Base-by-base conservation (phyloP, 768 basidiomycete species). In the Thelephora aurantiotincta region DNA sequence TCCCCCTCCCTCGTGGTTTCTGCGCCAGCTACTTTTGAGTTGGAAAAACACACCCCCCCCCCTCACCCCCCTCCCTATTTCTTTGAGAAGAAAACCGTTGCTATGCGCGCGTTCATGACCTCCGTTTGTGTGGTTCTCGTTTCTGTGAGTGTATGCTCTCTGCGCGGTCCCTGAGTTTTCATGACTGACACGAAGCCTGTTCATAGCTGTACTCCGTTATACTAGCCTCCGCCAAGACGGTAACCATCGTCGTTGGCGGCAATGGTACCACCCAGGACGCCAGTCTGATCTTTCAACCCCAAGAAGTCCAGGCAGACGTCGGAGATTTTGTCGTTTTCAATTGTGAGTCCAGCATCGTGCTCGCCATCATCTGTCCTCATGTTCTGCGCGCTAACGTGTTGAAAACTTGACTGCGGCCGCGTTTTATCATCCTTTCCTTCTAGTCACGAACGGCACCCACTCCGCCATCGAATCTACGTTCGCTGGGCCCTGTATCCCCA, bases 391-490 rank as follows among this genome's bases (percentile, higher is more conserved):
- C 41, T 23, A 33, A 49, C 9, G 22, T 22, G 7, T 9, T 13
- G 13, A 23, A 45, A 20, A 18, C 19, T 2, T 11, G 33, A 14
- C 6, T 22, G 30, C 12, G 35, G 23, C 22, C 18, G 9, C 26
- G 26, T 37, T 41, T 45, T 34, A 36, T 26, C 16, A 36, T 43
- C n/a, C 14, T 20, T 6, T 23, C 7, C 30, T 33, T 41, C n/a
- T 51, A 75, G 70, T 78, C 62, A 74, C 71, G 1, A 54, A 66
- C 48, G 73, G 70, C 44, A 74, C 69, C 57, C 74, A 71, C 61
- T 75, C 72, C 36, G 76, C 66, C 35, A 78, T 68, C 0, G 72
- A 79, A 60, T 75, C 78, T 9, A 68, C 68, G 2, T 82, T 80
- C 55, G 66, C 63, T 11, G 51, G 42, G 34, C 80, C 78, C 5